Evolutionary conservation across 495 filamentous ascomycete genomes (phyloP), one percentile per base, ranked within the genome.

Genomic region (Amphirosellinia nigrospora): DNA sequence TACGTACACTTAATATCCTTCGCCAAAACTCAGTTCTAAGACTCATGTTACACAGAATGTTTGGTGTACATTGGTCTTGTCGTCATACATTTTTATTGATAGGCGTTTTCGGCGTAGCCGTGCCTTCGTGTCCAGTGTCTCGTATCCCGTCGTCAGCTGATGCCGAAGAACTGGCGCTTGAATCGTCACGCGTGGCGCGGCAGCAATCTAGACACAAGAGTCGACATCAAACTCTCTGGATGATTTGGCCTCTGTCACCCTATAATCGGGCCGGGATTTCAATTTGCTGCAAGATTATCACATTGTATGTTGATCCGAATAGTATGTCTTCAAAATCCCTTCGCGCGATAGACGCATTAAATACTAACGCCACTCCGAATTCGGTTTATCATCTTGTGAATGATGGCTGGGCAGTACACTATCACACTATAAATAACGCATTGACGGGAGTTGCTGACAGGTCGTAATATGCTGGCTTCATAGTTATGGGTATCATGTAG

Each of bases 151-250:
- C 32, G 23, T 38, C 30, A 30, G 19, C 16, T 6, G 30, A 64
- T 52, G 62, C 62, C 62, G n/a, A 64, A 64, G 43, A 52, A 4
- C 62, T 50, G 36, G 3, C 10, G 11, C 16, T 52, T 9, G 16
- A 32, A 52, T 52, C 45, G 16, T 45, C 8, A 39, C 36, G 19
- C 21, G n/a, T 39, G 38, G 19, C 21, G n/a, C 28, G 38, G 19
- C 62, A 36, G 45, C 30, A 46, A 48, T 63, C 26, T n/a, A 11
- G 52, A 16, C 30, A 34, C 52, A 16, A 16, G 9, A 56, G 13
- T 21, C 19, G 19, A 38, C 5, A 13, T 15, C n/a, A 4, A 13
- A 34, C 34, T 21, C 30, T 59, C 56, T 23, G 11, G 52, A 55
- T 16, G 23, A 55, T 32, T n/a, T n/a, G n/a, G n/a, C n/a, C n/a